These are phyloP conservation scores for Talaromyces pinophilus DNA, from an alignment of 2,329 filamentous ascomycete species.

Conservation along the genomic window DNA sequence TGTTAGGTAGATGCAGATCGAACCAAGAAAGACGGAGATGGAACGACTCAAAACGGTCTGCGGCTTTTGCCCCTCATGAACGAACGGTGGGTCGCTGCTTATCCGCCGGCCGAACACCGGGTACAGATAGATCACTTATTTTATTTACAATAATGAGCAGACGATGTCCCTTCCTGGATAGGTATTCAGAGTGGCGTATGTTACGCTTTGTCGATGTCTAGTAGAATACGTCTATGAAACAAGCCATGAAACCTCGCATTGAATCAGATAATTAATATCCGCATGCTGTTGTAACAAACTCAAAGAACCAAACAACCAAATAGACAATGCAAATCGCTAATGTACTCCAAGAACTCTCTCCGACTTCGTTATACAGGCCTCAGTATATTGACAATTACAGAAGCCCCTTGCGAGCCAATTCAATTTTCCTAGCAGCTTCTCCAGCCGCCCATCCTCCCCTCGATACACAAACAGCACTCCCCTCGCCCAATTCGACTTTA, in stretches of 20 bases:
- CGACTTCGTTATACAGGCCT: not conserved
- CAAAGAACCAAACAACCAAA: not conserved
- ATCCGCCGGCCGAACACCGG: not conserved
- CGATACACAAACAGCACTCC: constrained; percentile 51
- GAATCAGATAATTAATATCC: not conserved
- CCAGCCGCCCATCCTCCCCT: constrained; percentile 51
- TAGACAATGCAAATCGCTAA: constrained; percentile 9
- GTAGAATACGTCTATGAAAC: not conserved
- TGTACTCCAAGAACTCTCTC: not conserved
- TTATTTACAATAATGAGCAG: not conserved
- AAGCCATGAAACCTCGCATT: not conserved
- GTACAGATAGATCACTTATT: not conserved
- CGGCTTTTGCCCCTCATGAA: constrained; percentile 9
- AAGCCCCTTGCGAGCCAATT: constrained; percentile 52
- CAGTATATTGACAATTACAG: constrained; percentile 36
- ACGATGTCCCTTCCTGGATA: not conserved
- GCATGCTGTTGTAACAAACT: not conserved
- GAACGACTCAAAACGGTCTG: not conserved
- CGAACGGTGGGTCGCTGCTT: constrained; percentile 5
- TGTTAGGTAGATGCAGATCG: not conserved
- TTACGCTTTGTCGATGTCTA: not conserved
- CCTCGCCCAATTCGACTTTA: constrained; percentile 65
- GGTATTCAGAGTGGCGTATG: not conserved
- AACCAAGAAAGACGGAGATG: not conserved
- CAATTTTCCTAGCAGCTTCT: constrained; percentile 51